These are phyloP conservation scores for Macrolepiota fuliginosa DNA, from an alignment of 768 basidiomycete species.

Conservation along the genomic window DNA sequence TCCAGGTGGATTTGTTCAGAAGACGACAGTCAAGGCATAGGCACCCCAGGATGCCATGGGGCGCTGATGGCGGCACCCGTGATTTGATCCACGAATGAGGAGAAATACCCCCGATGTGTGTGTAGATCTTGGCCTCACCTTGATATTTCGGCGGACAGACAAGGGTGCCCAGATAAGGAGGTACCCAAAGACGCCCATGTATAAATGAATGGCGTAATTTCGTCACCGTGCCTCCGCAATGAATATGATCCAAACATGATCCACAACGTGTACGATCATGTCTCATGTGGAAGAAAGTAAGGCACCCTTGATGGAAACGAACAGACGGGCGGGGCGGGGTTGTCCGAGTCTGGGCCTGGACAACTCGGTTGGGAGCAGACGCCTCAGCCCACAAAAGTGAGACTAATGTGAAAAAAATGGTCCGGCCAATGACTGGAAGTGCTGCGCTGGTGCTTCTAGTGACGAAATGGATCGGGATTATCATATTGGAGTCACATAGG, in stretches of 20 bases:
- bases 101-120: background rate
- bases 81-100: background rate
- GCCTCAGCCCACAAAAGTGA: background rate
- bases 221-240: background rate
- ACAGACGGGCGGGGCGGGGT: background rate
- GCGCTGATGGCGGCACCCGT: background rate
- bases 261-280: background rate
- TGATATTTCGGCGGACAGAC: background rate
- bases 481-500: background rate
- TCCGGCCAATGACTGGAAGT: background rate
- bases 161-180: background rate
- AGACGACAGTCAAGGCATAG: background rate
- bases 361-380: background rate
- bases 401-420: background rate
- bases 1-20: background rate
- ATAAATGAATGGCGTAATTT: background rate
- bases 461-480: background rate
- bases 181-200: background rate
- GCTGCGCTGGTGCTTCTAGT: background rate
- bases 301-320: background rate
- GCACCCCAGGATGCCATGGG: background rate
- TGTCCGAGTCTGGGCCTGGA: background rate
- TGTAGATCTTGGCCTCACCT: background rate
- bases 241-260: background rate
- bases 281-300: background rate